Conservation (phyloP, 176 grass and related monocot species). For the Aegilops bicornis region DNA sequence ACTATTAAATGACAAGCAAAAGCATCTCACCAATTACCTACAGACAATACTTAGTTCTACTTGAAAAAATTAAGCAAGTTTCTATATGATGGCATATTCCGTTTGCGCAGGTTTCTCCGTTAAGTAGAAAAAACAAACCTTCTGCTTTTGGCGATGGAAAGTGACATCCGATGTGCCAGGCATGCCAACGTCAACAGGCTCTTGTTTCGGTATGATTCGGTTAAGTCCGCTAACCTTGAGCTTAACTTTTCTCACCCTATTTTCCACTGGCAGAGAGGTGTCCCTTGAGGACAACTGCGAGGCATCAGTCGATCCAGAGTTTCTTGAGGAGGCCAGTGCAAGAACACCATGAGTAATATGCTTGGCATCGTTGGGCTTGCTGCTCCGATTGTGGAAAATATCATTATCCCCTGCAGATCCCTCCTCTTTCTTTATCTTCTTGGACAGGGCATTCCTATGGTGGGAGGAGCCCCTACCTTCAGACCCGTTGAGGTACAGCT, state of each 20-base stretch:
- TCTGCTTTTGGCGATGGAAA: slow-evolving; percentile 47
- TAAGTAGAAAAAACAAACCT: slow-evolving; percentile 54
- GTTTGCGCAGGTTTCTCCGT: background rate
- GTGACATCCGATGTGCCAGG: slow-evolving; percentile 21
- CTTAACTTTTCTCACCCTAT: slow-evolving; percentile 68
- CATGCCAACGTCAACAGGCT: slow-evolving; percentile 16
- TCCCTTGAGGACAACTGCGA: slow-evolving; percentile 4
- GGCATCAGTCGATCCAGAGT: slow-evolving; percentile 20
- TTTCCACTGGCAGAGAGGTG: slow-evolving; percentile 25
- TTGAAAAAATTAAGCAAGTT: background rate
- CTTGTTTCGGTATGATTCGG: slow-evolving; percentile 50
- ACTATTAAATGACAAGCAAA: slow-evolving; percentile 2
- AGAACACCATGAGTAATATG: slow-evolving; percentile 34
- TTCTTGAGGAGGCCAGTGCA: slow-evolving; percentile 41
- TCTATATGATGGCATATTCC: background rate
- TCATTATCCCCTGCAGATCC: slow-evolving; percentile 28
- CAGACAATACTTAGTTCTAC: background rate
- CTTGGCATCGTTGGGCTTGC: slow-evolving; percentile 40
- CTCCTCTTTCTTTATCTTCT: slow-evolving; percentile 50
- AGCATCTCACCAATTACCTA: background rate
- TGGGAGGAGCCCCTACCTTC: slow-evolving; percentile 18
- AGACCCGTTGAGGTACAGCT: slow-evolving; percentile 56
- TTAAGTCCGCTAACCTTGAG: slow-evolving; percentile 79
- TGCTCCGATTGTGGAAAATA: slow-evolving; percentile 23
- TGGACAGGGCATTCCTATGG: slow-evolving; percentile 14